A percentile compares a stretch with the other conserved stretches of the same genome.
These are phyloP conservation scores for Lipomyces yamadae DNA, from an alignment of 805 yeast species.

Conservation along the genomic window DNA sequence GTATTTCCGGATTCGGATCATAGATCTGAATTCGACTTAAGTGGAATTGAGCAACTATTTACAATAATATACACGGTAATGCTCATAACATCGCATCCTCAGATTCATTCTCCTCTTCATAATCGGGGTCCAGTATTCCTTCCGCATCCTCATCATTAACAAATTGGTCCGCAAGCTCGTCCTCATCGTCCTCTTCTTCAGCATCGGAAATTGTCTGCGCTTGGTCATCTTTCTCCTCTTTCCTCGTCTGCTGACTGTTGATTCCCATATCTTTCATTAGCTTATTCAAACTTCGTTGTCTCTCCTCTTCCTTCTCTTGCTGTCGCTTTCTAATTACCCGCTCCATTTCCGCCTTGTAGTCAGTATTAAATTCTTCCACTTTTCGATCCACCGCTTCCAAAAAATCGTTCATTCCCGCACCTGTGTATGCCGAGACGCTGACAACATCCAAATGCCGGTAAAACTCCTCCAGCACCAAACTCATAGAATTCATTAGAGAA, in stretches of 20 bases:
- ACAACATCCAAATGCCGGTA: conserved; percentile 91
- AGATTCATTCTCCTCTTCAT: conserved; percentile 22
- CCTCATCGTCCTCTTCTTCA: conserved; percentile 57
- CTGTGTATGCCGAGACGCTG: conserved; percentile 91
- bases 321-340: conserved; percentile 75
- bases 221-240: conserved; percentile 64
- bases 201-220: conserved; percentile 63
- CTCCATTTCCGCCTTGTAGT: conserved; percentile 85
- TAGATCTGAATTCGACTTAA: no score
- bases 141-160: conserved; percentile 48
- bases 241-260: conserved; percentile 48
- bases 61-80: neutral
- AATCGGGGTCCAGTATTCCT: conserved; percentile 44
- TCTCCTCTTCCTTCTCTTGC: conserved; percentile 70
- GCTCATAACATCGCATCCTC: neutral
- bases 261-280: conserved; percentile 89
- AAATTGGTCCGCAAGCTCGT: conserved; percentile 38
- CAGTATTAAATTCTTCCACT: conserved; percentile 83
- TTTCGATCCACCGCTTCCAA: conserved; percentile 81
- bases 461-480: conserved; percentile 93
- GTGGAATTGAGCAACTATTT: neutral
- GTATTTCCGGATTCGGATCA: no score
- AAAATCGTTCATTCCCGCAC: conserved; percentile 92
- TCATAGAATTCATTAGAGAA: conserved; percentile 91
- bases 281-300: conserved; percentile 69